phyloP scores from a whole-genome alignment of 352 stramenopile genomes.

The Pythium chondricola region DNA sequence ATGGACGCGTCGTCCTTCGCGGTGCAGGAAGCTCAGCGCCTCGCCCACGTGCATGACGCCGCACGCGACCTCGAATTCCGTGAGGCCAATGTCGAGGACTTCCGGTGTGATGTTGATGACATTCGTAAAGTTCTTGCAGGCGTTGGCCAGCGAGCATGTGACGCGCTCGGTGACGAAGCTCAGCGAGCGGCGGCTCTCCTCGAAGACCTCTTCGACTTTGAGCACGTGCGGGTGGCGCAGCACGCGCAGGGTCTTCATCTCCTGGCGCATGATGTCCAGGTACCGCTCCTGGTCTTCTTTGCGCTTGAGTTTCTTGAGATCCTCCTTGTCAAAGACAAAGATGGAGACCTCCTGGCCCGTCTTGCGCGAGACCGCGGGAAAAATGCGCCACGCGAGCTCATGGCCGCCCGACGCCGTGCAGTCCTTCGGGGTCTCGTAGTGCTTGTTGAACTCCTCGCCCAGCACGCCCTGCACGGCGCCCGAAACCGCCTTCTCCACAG shows the following conservation, averaged over 20 bases:
- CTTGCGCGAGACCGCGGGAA: constrained; percentile 75
- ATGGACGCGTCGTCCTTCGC: constrained; percentile 84
- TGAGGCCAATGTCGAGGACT: constrained; percentile 82
- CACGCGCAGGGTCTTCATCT: constrained; percentile 84
- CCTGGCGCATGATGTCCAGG: constrained; percentile 81
- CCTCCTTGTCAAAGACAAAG: constrained; percentile 86
- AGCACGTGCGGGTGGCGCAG: constrained; percentile 86
- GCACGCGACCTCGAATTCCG: constrained; percentile 83
- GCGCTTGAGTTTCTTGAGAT: constrained; percentile 75
- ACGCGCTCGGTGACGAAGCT: constrained; percentile 89
- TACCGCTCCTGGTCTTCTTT: constrained; percentile 85
- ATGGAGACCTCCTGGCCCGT: constrained; percentile 73
- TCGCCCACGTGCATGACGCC: constrained; percentile 87
- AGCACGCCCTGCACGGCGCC: constrained; percentile 68
- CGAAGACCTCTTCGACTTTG: constrained; percentile 88
- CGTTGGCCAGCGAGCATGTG: constrained; percentile 87
- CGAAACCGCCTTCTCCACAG: constrained; percentile 59
- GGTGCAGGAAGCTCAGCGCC: constrained; percentile 87
- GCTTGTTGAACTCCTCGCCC: constrained; percentile 79
- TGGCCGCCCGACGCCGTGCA: constrained; percentile 78
- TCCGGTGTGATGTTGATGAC: constrained; percentile 80
- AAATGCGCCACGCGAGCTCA: constrained; percentile 81
- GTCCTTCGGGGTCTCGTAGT: constrained; percentile 85
- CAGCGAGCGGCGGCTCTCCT: constrained; percentile 79
- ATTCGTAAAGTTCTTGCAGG: constrained; percentile 87